Conservation (phyloP, 129 eudicot genomes). For the Flaveria ramosissima region DNA sequence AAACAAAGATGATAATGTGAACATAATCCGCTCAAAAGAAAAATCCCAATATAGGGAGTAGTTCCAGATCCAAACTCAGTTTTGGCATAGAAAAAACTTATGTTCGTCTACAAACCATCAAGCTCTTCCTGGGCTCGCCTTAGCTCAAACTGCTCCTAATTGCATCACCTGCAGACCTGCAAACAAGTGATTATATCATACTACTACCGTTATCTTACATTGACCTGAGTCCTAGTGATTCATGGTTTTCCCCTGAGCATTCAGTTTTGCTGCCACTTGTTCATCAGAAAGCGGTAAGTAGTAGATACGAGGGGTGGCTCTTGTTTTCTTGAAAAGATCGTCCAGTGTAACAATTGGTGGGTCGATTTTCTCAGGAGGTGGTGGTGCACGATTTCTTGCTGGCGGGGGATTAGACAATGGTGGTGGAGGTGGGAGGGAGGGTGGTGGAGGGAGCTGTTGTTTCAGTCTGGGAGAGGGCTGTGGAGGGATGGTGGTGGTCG, state of each 20-base stretch:
- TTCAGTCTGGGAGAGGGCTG: constrained; percentile 30
- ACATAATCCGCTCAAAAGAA: constrained; percentile 27
- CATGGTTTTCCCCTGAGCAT: constrained; percentile 49
- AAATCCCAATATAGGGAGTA: constrained; percentile 22
- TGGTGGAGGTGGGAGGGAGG: constrained; percentile 35
- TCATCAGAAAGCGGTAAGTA: constrained; percentile 89
- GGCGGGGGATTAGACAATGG: constrained; percentile 50
- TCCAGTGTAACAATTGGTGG: constrained; percentile 88
- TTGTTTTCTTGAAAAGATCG: constrained; percentile 86
- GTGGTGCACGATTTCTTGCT: constrained; percentile 49
- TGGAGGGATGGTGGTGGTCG: constrained; percentile 21
- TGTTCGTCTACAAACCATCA: constrained; percentile 36
- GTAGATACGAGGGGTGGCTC: constrained; percentile 92
- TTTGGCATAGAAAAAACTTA: constrained; percentile 17
- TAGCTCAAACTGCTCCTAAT: constrained; percentile 46
- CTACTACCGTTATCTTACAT: constrained; percentile 50
- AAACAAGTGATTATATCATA: constrained; percentile 70
- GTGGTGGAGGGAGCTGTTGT: constrained; percentile 35
- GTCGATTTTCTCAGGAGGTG: constrained; percentile 62
- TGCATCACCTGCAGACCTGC: constrained; percentile 83
- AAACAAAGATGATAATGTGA: constrained; percentile 2
- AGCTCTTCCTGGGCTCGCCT: constrained; percentile 45
- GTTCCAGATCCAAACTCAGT: constrained; percentile 31
- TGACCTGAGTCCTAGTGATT: constrained; percentile 52
- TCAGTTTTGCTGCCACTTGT: constrained; percentile 64